A percentile compares a stretch with the other conserved stretches of the same genome.
Evolutionary conservation across 23 red algal genomes (phyloP).

Genomic region (Pyropia yezoensis): DNA sequence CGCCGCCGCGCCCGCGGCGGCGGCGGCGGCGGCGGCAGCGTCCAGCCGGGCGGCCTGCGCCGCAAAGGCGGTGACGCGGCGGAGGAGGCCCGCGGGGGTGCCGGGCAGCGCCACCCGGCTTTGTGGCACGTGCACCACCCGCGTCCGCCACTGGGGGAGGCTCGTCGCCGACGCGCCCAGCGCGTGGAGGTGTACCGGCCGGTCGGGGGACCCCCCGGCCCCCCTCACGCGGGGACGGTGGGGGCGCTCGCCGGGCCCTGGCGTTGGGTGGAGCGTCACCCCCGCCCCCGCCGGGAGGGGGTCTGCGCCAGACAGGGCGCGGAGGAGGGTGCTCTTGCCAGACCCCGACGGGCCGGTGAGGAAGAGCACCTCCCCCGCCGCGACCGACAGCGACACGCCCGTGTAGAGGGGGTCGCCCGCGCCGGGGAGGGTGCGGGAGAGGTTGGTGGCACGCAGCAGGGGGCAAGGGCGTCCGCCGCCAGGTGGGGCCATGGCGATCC

Average conservation of each 20-base stretch:
- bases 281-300: constrained; percentile 2
- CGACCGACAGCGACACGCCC: background rate
- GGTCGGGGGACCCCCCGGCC: no score
- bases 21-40: background rate
- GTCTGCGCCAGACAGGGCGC: constrained; percentile 40
- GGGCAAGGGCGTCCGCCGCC: no score
- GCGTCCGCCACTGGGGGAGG: constrained; percentile 23
- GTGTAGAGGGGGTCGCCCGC: background rate
- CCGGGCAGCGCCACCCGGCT: constrained; percentile 12
- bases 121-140: constrained; percentile 54
- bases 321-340: constrained; percentile 53
- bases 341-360: constrained; percentile 46
- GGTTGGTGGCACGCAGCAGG: no score
- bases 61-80: constrained; percentile 6
- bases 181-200: no score
- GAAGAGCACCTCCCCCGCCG: constrained; percentile 25
- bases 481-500: no score
- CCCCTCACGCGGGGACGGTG: no score
- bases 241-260: background rate
- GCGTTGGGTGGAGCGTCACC: constrained; percentile 4
- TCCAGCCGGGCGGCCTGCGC: background rate
- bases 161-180: background rate
- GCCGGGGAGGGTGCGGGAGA: no score
- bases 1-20: background rate
- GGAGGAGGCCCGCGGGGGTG: constrained; percentile 28